Conservation (phyloP, 2,329 filamentous ascomycete genomes). For the Colletotrichum australisinense region DNA sequence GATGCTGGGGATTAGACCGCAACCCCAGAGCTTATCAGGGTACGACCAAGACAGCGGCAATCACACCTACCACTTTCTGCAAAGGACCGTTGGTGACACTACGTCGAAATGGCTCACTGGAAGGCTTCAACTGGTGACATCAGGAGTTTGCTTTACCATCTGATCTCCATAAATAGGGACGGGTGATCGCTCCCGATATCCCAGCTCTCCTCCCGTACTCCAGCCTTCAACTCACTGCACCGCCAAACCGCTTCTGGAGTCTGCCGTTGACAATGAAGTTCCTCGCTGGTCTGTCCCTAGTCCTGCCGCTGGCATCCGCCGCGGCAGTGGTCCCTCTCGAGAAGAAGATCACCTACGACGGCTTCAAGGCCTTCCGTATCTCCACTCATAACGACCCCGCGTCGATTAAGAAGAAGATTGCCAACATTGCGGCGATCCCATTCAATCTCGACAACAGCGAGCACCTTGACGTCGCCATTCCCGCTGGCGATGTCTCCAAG, state of each 20-base stretch:
- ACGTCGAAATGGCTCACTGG: not conserved
- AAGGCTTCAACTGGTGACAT: accelerated
- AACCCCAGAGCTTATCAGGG: slow-evolving; percentile 1
- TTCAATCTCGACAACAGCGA: slow-evolving; percentile 34
- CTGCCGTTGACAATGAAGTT: slow-evolving; percentile 26
- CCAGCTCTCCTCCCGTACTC: not conserved
- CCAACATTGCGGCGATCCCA: slow-evolving; percentile 37
- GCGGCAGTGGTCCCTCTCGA: slow-evolving; percentile 21
- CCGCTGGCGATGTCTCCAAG: slow-evolving; percentile 38
- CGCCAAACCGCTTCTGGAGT: not conserved
- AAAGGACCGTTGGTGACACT: slow-evolving; percentile 9
- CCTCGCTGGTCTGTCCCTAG: slow-evolving; percentile 13
- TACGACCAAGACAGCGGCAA: slow-evolving; percentile 12
- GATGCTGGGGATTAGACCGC: not conserved
- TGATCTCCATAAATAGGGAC: slow-evolving; percentile 3
- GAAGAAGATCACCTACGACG: slow-evolving; percentile 42
- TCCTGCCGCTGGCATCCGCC: slow-evolving; percentile 33
- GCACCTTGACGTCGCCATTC: slow-evolving; percentile 40
- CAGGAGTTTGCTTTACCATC: not conserved
- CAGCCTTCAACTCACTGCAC: not conserved
- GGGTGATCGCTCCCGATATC: not conserved
- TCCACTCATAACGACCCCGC: slow-evolving; percentile 54
- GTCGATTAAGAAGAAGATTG: slow-evolving; percentile 47
- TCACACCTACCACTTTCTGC: slow-evolving; percentile 36
- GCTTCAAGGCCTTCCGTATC: slow-evolving; percentile 55